Conservation (phyloP, 495 filamentous ascomycete species). For the Apiosordaria backusii region DNA sequence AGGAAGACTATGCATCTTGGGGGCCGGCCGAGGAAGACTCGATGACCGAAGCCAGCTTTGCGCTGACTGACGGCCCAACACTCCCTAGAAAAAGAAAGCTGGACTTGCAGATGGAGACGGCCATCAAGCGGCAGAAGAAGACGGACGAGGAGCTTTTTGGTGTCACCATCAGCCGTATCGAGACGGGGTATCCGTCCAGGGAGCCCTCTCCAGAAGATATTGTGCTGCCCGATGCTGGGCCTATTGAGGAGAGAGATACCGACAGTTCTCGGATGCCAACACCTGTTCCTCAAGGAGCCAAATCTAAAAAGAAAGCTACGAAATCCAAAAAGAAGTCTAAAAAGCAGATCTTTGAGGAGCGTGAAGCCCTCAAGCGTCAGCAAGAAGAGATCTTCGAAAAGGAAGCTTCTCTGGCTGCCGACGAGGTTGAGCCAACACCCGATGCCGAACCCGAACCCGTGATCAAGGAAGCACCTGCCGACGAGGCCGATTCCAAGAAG, state of each 20-base stretch:
- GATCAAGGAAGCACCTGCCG: conserved; percentile 13
- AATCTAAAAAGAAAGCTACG: conserved; percentile 43
- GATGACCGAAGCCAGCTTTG: conserved; percentile 54
- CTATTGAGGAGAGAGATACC: conserved; percentile 34
- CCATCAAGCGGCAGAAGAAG: conserved; percentile 67
- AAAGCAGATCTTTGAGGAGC: conserved; percentile 68
- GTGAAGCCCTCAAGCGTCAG: conserved; percentile 56
- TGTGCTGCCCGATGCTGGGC: conserved; percentile 37
- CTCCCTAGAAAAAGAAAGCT: conserved; percentile 68
- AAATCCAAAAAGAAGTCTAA: conserved; percentile 67
- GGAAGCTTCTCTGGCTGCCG: conserved; percentile 30
- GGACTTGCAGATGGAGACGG: conserved; percentile 53
- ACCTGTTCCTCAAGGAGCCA: conserved; percentile 32
- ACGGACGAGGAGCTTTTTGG: conserved; percentile 77
- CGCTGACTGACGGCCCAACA: conserved; percentile 37
- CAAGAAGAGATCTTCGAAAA: conserved; percentile 42
- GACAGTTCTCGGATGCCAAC: conserved; percentile 43
- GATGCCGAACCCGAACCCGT: conserved; percentile 11
- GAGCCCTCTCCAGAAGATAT: conserved; percentile 38
- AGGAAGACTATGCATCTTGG: conserved; percentile 54
- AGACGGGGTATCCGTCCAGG: conserved; percentile 43
- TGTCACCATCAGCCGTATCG: conserved; percentile 52
- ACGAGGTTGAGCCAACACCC: conserved; percentile 25
- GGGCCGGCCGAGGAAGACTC: conserved; percentile 51
- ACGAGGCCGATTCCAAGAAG: conserved; percentile 20